Percentiles rank a stretch among this genome's conserved stretches.
phyloP scores from a whole-genome alignment of 805 yeast species.

The Lipomyces japonicus region DNA sequence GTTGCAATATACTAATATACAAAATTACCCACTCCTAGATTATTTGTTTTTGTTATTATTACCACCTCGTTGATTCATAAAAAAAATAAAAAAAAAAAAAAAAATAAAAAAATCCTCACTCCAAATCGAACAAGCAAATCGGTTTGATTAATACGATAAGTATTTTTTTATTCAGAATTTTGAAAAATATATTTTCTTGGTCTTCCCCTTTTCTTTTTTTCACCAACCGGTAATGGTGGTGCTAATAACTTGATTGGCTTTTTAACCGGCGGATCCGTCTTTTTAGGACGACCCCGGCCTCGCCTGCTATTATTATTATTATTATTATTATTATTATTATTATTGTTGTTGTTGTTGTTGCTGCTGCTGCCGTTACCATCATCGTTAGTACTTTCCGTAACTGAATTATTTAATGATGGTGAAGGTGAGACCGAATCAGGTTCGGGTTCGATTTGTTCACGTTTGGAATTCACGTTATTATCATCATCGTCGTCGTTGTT shows the following conservation, averaged over 20 bases:
- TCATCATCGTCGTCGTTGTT: background rate
- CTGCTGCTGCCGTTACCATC: background rate
- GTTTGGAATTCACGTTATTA: background rate
- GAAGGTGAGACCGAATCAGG: background rate
- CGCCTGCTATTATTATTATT: conserved; percentile 3
- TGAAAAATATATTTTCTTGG: background rate
- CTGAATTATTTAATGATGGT: background rate
- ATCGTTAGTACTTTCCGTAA: background rate
- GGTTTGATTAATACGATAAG: no score
- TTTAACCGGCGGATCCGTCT: conserved; percentile 1
- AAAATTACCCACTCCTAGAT: no score
- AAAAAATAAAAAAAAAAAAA: no score
- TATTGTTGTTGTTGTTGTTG: background rate
- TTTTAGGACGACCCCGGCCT: conserved; percentile 23
- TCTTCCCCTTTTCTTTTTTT: background rate
- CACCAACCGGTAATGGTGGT: background rate
- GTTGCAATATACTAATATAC: no score
- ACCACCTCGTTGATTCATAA: no score
- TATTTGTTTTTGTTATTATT: no score
- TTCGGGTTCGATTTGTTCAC: background rate
- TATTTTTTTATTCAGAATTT: no score
- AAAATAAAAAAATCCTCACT: no score
- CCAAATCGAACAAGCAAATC: no score
- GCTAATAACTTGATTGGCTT: background rate
- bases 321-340: background rate